Evolutionary conservation across 768 basidiomycete species (phyloP), one percentile per base, ranked within the genome.

Genomic region (Termitomyces eurrhizus): DNA sequence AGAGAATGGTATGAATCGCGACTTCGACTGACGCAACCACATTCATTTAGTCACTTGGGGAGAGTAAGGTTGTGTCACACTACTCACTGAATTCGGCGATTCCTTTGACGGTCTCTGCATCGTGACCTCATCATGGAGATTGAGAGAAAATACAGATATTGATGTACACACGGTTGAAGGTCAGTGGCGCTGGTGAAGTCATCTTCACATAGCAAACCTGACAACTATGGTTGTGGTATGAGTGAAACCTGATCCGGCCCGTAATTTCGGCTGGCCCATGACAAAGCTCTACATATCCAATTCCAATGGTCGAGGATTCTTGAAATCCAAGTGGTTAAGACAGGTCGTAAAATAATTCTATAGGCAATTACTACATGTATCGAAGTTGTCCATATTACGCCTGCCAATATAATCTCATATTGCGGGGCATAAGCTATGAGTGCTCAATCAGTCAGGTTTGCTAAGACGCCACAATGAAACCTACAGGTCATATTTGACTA

Each of bases 1-100:
- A 97, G 6, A 98, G 82, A 62, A 98, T 93, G 4, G 88, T 88
- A 69, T 98, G 95, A 61, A 97, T 88, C 11, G 92, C 92, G 35
- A 95, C 91, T 70, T 98, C 96, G 66, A 98, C 96, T 98, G 68
- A 44, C 45, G 29, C n/a, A 8, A 12, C 1, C 4, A 16, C 56
- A 18, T 36, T 53, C 37, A 21, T 24, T 59, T 24, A 52, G 52
- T 42, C 35, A 16, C 26, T 29, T 13, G 56, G 33, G 8, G 8
- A n/a, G 41, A 41, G 33, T 29, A 21, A 9, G 42, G 13, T 11
- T 46, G 39, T 44, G 45, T 48, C 63, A 45, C 29, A 37, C 65
- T 64, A 90, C 89, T 66, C 64, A 90, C 90, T 85, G 75, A 91
- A 91, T 68, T 90, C 89, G 49, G 83, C 76, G 55, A 90, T 81